Evolutionary conservation across 805 yeast species (phyloP), one percentile per base, ranked within the genome.

Genomic region (Isabelozyma heimii): DNA sequence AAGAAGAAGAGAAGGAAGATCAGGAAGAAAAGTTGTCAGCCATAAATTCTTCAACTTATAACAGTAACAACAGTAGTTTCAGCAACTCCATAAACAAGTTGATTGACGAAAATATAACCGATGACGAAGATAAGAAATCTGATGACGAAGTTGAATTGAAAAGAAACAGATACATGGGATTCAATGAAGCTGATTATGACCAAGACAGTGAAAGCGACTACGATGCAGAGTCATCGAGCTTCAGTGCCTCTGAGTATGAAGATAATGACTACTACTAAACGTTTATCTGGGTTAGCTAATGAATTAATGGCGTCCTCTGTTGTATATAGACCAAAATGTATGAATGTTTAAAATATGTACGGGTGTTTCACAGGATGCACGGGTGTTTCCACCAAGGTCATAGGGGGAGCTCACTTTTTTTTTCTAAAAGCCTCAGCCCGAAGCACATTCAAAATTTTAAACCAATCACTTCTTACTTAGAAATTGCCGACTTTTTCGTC

Each of bases 81-180:
- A 13, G 35, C n/a, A 37, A 37, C 5, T 37, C 40, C 12, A 37
- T 14, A 12, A n/a, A 52, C 50, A 50, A 28, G 56, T 52, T 37
- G 56, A 56, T 14, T 14, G 44, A 42, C 26, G 17, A 27, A 14
- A 54, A 56, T 8, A 62, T 55, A 14, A 66, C 67, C 47, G 66
- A 63, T 44, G 63, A 59, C 14, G 72, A 61, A 26, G 68, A 59
- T 20, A 69, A 65, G 38, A 65, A 61, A 42, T 60, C 73, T 3
- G 77, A 73, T 51, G 78, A 72, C 54, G 79, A 73, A 55, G 76
- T 73, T 8, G 78, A 73, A 52, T 61, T 72, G 48, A 73, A 73
- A 55, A 61, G 79, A 46, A 69, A 67, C 47, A 59, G 79, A 45
- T 73, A 68, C 45, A 64, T 61, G 30, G 77, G 75, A n/a, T 71